These are phyloP conservation scores for Rhodotorula graminis DNA, from an alignment of 768 basidiomycete species.

Conservation along the genomic window DNA sequence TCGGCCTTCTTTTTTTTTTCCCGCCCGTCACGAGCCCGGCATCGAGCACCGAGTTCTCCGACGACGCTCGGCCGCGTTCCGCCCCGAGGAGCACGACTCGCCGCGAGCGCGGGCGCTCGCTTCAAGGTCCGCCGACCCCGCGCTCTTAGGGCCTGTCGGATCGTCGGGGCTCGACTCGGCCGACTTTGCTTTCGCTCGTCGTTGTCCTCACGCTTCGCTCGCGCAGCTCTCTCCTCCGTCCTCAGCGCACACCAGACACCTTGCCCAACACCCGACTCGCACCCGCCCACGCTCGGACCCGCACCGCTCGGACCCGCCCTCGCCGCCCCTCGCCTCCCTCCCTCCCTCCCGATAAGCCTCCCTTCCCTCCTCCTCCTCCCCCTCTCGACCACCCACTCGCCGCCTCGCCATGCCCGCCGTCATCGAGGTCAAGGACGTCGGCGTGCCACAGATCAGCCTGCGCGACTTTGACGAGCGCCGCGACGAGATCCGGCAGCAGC, in stretches of 20 bases:
- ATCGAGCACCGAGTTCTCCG: neutral
- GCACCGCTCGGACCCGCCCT: too few relatives aligned
- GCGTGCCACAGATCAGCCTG: slow-evolving; percentile 40
- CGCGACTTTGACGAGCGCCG: slow-evolving; percentile 42
- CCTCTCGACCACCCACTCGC: neutral
- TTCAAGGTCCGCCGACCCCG: too few relatives aligned
- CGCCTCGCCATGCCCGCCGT: slow-evolving; percentile 3
- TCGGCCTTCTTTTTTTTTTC: too few relatives aligned
- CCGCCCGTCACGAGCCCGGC: too few relatives aligned
- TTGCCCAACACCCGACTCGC: too few relatives aligned
- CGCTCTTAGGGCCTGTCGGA: neutral
- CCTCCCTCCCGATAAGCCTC: neutral
- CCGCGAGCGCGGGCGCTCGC: too few relatives aligned
- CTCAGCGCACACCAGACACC: too few relatives aligned
- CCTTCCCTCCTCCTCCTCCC: too few relatives aligned
- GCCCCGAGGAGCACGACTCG: too few relatives aligned
- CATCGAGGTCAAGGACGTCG: neutral
- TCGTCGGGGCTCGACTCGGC: neutral
- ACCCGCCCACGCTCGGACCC: too few relatives aligned
- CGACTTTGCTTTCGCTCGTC: neutral
- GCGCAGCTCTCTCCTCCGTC: neutral
- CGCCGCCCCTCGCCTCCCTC: neutral
- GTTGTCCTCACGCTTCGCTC: neutral
- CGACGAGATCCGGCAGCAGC: slow-evolving; percentile 41
- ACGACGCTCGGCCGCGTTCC: neutral